Base-by-base conservation (phyloP, 2,329 filamentous ascomycete species). In the Cladorrhinum sp. region DNA sequence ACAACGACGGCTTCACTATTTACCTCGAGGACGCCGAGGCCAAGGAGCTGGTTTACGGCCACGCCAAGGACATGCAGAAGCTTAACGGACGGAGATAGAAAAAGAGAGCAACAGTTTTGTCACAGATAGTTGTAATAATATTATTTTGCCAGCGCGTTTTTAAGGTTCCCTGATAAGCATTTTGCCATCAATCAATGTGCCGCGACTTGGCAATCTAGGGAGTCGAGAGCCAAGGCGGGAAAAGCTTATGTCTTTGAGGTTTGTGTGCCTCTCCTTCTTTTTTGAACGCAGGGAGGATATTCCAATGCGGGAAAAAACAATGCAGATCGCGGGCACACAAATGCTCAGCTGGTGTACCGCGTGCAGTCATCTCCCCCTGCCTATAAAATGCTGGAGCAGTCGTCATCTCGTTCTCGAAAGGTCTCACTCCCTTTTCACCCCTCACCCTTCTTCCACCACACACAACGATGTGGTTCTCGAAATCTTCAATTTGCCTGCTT, bases 1-100 rank as follows among this genome's bases (percentile, higher is more conserved):
- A 84, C 55, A 73, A 85, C 49, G 82, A 84, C 57, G 82, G 82
- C 0, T 84, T 84, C 67, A 84, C 82, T 1, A 83, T 85, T 54
- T 85, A 76, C 65, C 64, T 84, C 28, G 82, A 84, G 24, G 77
- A 80, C 12, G 73, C 75, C 2, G 75, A 83, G 68, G 79, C 79
- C 1, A 67, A 76, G 66, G 63, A 70, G 10, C 64, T 81, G 51
- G 73, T 81, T 0, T 79, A 79, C 61, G 70, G 77, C 57, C 78
- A 81, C 55, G 79, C 77, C 1, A 73, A 72, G 62, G 72, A 69
- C 8, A 72, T 80, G 48, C 74, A 78, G 12, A 71, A 62, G 10
- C 69, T 75, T 24, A 73, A 73, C 52, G 46, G 60, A n/a, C 48
- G 57, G 21, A 14, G 48, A 20, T n/a, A 28, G 6, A 23, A 28